Evolutionary conservation across 106 monocot species (phyloP), one percentile per base, ranked within the genome.

Genomic region (Dioscorea alata): DNA sequence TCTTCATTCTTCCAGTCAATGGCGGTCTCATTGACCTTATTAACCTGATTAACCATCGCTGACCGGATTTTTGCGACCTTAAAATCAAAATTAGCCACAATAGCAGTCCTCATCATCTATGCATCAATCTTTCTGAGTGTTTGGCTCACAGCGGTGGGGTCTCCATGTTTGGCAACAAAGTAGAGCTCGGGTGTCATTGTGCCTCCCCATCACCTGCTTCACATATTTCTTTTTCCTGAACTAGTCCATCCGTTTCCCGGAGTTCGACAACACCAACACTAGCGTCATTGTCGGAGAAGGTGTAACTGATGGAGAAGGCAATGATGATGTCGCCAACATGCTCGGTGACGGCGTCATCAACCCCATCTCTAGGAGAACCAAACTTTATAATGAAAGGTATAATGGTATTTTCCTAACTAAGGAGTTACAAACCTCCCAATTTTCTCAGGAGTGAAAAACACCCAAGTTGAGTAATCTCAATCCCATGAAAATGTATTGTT

Each of bases 11-110:
- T 28, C 3, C 90, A 18, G 75, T 64, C 53, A 86, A 60, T 50
- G 86, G 73, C 32, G 90, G 86, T 90, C 72, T 86, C 83, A 49
- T 73, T 86, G 28, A 83, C 85, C 68, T 90, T 77, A 49, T 85
- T 89, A 28, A 75, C 59, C 24, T 83, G 78, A 49, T 71, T 79
- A 22, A 83, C 83, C 15, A 83, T 64, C 21, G 78, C 78, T 25
- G 66, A 19, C 28, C 78, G 73, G 48, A 83, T 79, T 67, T 83
- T 78, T 19, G 74, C 83, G 49, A 83, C 83, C 70, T 75, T 71
- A 53, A 65, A 71, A 59, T 74, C 83, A 56, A 83, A 71, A 3
- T 82, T 78, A 35, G 24, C 73, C 10, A 69, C 78, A 1, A 5
- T 48, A 1, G 74, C 67, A 10, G 66, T 71, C 31, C 75, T 78